Evolutionary conservation across 176 grass and related monocot genomes (phyloP), one percentile per base, ranked within the genome.

Genomic region (Oryza australiensis): DNA sequence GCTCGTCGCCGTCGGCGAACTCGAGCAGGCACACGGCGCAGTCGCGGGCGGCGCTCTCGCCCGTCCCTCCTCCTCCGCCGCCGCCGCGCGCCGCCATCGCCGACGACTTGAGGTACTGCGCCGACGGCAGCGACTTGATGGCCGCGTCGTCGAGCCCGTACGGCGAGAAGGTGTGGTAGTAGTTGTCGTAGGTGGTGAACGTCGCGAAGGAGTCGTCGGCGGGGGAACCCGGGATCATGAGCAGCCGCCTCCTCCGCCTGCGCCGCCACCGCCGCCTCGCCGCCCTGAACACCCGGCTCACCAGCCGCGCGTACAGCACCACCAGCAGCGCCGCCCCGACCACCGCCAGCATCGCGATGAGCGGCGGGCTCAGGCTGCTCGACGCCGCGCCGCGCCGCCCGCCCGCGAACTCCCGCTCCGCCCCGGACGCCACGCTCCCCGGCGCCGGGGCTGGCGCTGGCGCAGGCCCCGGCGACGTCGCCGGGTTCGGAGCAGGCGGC

Each of bases 341-440:
- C 3, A 98, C 95, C 13, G 88, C 95, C 28, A 98, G 90, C 95
- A 98, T 98, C 66, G 95, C 95, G 77, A 98, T 98, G 20, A 98
- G 92, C 22, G 95, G 95, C 28, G 95, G 95, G 85, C 92, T 95
- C 74, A 94, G 83, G 75, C 88, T 73, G 75, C 88, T 73, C 22
- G 84, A 70, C 62, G 51, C 35, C 48, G 0, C 20, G 74, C 1
- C 70, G 0, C 73, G 46, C 37, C 62, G 20, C 32, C 45, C 72
- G 28, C 62, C 53, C 2, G 5, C 3, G 5, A 53, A 35, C 4
- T 82, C 78, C 2, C 74, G 70, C 12, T 20, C 46, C 46, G 12
- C 38, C 3, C 38, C 72, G 35, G 78, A 75, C 1, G 53, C 53
- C 53, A n/a, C 9, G 9, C 49, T 22, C 49, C 49, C 18, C 5